These are phyloP conservation scores for Pseudomicrostroma phylloplanum DNA, from an alignment of 1,284 basidiomycete species.

Conservation along the genomic window DNA sequence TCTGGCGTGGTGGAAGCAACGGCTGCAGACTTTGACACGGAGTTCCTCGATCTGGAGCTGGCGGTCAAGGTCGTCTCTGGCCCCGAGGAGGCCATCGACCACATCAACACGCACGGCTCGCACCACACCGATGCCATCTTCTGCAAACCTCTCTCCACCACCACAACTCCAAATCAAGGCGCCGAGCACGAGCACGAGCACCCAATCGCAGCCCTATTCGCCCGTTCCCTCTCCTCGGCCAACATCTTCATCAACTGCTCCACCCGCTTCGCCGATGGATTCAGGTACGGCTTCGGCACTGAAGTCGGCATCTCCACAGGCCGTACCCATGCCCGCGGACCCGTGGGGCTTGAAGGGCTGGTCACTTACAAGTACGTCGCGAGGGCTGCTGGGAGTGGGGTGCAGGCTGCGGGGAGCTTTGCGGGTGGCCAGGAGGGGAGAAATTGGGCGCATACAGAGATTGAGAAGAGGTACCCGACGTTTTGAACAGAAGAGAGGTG, in stretches of 20 bases:
- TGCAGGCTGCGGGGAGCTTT: constrained; percentile 2
- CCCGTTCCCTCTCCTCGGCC: constrained; percentile 79
- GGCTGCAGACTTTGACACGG: constrained; percentile 69
- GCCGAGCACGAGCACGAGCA: neutral
- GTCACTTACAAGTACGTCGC: constrained; percentile 48
- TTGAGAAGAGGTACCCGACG: neutral
- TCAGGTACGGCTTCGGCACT: constrained; percentile 92
- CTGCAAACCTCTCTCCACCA: constrained; percentile 62
- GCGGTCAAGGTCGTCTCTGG: constrained; percentile 71
- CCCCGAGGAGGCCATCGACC: constrained; percentile 67
- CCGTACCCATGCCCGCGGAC: constrained; percentile 90
- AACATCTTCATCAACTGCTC: constrained; percentile 91
- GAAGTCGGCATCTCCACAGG: constrained; percentile 97
- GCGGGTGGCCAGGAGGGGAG: neutral
- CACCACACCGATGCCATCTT: constrained; percentile 94
- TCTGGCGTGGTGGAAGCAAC: constrained; percentile 26
- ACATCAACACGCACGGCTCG: constrained; percentile 87
- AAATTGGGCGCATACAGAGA: neutral
- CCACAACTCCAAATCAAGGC: constrained; percentile 5
- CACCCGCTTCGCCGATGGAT: constrained; percentile 94
- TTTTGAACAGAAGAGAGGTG: neutral
- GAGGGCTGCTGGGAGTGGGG: neutral
- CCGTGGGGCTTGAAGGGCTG: constrained; percentile 83
- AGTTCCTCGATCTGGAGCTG: constrained; percentile 59
- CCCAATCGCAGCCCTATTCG: constrained; percentile 66